Conservation (phyloP, 192 early-diverging fungal genomes). For the Phlyctochytrium planicorne region DNA sequence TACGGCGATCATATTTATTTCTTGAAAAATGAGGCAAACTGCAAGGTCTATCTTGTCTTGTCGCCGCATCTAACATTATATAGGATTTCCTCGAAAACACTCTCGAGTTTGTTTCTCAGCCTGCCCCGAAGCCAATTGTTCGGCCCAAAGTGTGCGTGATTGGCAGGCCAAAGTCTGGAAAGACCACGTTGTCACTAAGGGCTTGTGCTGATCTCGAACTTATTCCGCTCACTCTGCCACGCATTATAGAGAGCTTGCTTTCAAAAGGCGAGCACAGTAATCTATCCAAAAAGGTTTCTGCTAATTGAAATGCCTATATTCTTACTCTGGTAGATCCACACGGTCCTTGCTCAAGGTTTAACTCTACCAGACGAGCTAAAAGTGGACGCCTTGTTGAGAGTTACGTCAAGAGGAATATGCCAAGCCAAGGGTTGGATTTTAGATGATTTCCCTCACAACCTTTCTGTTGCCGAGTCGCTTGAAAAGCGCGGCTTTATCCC, state of each 20-base stretch:
- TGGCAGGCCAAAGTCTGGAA: slow-evolving; percentile 47
- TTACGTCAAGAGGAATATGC: slow-evolving; percentile 41
- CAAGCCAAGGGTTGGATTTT: slow-evolving; percentile 53
- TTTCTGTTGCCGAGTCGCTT: slow-evolving; percentile 38
- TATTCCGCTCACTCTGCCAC: slow-evolving; percentile 40
- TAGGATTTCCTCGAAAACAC: slow-evolving; percentile 43
- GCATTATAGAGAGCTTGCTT: slow-evolving; percentile 39
- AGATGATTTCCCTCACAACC: slow-evolving; percentile 52
- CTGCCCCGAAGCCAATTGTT: slow-evolving; percentile 37
- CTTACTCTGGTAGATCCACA: background rate
- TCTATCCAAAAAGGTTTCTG: slow-evolving; percentile 15
- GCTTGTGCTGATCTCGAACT: slow-evolving; percentile 36
- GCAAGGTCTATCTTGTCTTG: slow-evolving; percentile 17
- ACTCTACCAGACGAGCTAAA: slow-evolving; percentile 37
- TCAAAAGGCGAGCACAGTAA: slow-evolving; percentile 32
- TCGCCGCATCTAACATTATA: background rate
- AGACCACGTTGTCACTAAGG: slow-evolving; percentile 33
- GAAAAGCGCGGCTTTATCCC: slow-evolving; percentile 45
- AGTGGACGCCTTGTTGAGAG: slow-evolving; percentile 33
- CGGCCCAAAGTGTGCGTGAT: slow-evolving; percentile 41
- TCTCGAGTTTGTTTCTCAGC: slow-evolving; percentile 22
- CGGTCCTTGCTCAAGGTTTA: too few relatives aligned
- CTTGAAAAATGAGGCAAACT: slow-evolving; percentile 21
- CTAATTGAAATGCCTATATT: background rate
- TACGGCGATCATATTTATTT: slow-evolving; percentile 46